Percentiles rank a stretch among this genome's conserved stretches.
Conservation (phyloP, 345 rosid species). For the Triadica sebifera region DNA sequence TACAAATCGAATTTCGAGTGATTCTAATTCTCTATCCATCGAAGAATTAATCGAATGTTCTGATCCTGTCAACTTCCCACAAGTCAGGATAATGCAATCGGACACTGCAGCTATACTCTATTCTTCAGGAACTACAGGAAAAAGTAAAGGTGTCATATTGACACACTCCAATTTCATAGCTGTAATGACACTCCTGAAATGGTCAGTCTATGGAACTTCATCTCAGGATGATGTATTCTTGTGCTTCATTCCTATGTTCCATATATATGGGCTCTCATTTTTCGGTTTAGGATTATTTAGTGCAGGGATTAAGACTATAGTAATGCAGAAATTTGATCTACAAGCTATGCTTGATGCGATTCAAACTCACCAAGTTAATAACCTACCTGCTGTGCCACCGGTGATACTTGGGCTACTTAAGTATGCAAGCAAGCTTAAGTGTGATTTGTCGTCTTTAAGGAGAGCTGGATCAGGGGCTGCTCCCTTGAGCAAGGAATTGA, state of each 20-base stretch:
- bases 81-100: conserved; percentile 27
- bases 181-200: conserved; percentile 35
- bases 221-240: conserved; percentile 44
- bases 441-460: conserved; percentile 40
- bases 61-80: conserved; percentile 31
- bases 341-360: conserved; percentile 48
- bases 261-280: conserved; percentile 58
- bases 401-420: conserved; percentile 53
- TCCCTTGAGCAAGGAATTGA: conserved; percentile 53
- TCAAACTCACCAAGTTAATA: conserved; percentile 41
- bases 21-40: conserved; percentile 20
- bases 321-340: conserved; percentile 49
- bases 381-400: conserved; percentile 62
- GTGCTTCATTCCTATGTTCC: conserved; percentile 59
- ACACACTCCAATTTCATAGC: conserved; percentile 56
- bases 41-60: conserved; percentile 49
- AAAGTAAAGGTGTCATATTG: conserved; percentile 58
- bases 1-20: conserved; percentile 24
- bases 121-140: conserved; percentile 70
- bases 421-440: conserved; percentile 18
- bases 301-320: conserved; percentile 40
- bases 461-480: conserved; percentile 60
- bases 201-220: conserved; percentile 41
- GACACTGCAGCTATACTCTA: conserved; percentile 60
- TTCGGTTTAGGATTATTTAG: conserved; percentile 51